Evolutionary conservation across 2,329 filamentous ascomycete species (phyloP).

Genomic region (Trichocomaceae sp.): DNA sequence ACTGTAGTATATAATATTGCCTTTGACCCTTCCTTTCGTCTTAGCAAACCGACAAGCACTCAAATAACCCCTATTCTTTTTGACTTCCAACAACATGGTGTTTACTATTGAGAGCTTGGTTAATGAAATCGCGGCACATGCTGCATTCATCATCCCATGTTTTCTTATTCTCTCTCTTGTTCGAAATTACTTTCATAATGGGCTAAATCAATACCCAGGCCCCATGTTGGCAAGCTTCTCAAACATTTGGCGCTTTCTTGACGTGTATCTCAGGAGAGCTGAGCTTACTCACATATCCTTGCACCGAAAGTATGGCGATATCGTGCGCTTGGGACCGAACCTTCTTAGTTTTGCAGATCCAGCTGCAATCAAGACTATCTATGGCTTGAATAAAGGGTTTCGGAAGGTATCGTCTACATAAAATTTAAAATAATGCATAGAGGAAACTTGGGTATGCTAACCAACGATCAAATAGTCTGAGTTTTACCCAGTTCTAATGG

Average conservation of each 20-base stretch:
- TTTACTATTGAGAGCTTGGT: background rate
- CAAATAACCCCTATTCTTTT: background rate
- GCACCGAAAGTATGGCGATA: slow-evolving; percentile 10
- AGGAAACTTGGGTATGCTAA: slow-evolving; percentile 31
- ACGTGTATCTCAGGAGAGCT: background rate
- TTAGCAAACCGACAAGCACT: background rate
- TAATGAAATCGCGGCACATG: background rate
- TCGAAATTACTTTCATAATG: background rate
- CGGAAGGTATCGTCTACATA: slow-evolving; percentile 52
- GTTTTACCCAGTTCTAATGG: slow-evolving; percentile 74
- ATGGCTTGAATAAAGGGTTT: slow-evolving; percentile 75
- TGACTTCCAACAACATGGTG: background rate
- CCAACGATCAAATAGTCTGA: slow-evolving; percentile 45
- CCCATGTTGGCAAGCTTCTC: background rate
- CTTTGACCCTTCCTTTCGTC: background rate
- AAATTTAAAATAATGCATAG: background rate
- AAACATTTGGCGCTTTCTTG: slow-evolving; percentile 1
- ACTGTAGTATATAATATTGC: background rate
- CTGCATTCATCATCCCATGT: background rate
- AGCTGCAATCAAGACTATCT: slow-evolving; percentile 68
- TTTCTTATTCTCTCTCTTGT: background rate
- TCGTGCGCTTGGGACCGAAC: slow-evolving; percentile 9
- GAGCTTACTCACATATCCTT: slow-evolving; percentile 2
- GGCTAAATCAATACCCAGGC: slow-evolving; percentile 1
- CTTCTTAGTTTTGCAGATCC: slow-evolving; percentile 65